Evolutionary conservation across 1,139 yeast species (phyloP), one percentile per base, ranked within the genome.

Genomic region (Geotrichum reessii): DNA sequence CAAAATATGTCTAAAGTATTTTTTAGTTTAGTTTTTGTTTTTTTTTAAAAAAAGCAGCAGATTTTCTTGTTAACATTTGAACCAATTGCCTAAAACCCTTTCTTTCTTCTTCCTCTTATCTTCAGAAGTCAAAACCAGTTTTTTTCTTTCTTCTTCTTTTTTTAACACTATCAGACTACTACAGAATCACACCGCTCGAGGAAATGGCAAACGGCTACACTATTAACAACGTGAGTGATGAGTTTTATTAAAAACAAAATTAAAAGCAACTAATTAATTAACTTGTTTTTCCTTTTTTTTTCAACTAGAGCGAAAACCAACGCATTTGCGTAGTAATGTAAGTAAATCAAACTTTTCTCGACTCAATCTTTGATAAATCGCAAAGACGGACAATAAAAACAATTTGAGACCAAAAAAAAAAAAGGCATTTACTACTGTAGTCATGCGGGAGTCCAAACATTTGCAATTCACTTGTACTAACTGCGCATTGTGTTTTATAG

Each of bases 301-400:
- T 37, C 12, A 7, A 11, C 11, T 31, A 57, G 57, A 50, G 54
- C 47, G 59, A 53, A 17, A 54, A 54, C 80, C 56, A 82, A 55
- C 70, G 72, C 61, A 71, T 74, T 25, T 74, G 78, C 65, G 77
- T 74, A 58, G 68, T 74, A 49, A 74, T 74, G 75, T 81, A 58
- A 53, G 70, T 57, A 12, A 21, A 25, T 17, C 47, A 8, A n/a
- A 28, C 19, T 47, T 21, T n/a, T 44, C 11, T 37, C 27, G 52
- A 24, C 24, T 25, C 44, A n/a, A 14, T 19, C n/a, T n/a, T 11
- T 11, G 44, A 37, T 7, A 37, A n/a, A 14, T n/a, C 21, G 21
- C 44, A 17, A 37, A n/a, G 14, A 9, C 17, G n/a, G 44, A 7
- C 17, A 37, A 17, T 8, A 17, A 17, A 17, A 37, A 3, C 19